phyloP scores from a whole-genome alignment of 176 grass and related monocot species.

The Aegilops tauschii region DNA sequence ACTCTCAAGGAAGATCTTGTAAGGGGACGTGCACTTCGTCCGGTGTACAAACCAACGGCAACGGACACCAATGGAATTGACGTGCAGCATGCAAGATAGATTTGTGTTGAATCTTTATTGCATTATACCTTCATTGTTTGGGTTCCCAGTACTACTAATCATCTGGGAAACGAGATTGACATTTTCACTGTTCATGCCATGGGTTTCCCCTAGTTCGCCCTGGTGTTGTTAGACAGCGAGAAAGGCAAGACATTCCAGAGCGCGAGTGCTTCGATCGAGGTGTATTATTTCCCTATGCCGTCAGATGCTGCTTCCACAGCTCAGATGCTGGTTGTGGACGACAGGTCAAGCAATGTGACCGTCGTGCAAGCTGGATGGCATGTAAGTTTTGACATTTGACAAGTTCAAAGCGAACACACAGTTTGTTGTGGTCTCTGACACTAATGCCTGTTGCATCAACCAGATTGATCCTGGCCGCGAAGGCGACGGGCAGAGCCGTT shows the following conservation, averaged over 20 bases:
- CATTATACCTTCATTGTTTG: not conserved
- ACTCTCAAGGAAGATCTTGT: no score
- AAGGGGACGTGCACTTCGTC: no score
- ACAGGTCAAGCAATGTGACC: not conserved
- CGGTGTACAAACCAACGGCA: no score
- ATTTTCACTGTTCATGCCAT: not conserved
- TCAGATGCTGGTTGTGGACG: not conserved
- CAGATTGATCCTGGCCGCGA: not conserved
- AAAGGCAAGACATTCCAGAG: not conserved
- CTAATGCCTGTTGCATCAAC: not conserved
- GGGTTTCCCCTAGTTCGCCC: not conserved
- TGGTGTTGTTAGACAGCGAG: not conserved
- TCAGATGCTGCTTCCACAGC: not conserved
- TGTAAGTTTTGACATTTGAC: conserved; percentile 1
- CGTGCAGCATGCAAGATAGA: no score
- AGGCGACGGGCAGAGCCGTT: not conserved
- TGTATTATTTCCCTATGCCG: not conserved
- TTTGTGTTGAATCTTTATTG: no score
- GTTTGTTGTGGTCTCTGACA: not conserved
- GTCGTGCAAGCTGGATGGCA: conserved; percentile 15
- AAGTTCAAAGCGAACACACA: not conserved
- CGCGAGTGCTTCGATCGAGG: not conserved
- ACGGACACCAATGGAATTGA: no score
- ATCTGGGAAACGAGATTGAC: not conserved
- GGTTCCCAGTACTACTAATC: not conserved